These are phyloP conservation scores for Rhytidhysteron rufulum DNA, from an alignment of 2,329 filamentous ascomycete species.

Conservation along the genomic window DNA sequence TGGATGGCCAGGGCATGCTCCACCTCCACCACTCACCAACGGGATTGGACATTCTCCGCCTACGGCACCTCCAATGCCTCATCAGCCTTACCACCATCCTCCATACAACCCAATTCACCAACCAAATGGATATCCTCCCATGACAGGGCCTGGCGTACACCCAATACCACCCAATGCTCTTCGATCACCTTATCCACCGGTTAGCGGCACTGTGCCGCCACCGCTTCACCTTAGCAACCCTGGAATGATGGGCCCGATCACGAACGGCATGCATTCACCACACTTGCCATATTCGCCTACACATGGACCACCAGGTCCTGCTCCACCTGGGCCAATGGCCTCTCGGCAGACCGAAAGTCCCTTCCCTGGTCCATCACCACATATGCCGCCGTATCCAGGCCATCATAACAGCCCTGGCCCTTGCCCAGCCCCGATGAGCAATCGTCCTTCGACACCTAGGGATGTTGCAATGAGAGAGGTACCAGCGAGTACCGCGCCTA, in stretches of 20 bases:
- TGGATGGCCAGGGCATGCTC: constrained; percentile 25
- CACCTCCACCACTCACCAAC: constrained; percentile 19
- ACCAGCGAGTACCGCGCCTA: constrained; percentile 16
- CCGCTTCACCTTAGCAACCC: constrained; percentile 31
- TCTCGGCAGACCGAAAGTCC: constrained; percentile 34
- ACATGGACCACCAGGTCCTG: constrained; percentile 12
- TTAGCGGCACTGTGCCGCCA: constrained; percentile 21
- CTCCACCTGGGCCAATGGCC: constrained; percentile 23
- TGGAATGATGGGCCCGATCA: constrained; percentile 18
- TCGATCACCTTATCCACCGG: constrained; percentile 25
- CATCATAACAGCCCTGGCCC: constrained; percentile 31
- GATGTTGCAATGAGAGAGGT: constrained; percentile 32
- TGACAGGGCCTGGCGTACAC: constrained; percentile 25
- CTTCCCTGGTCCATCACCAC: constrained; percentile 22
- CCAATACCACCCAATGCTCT: constrained; percentile 24
- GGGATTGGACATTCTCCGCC: constrained; percentile 26
- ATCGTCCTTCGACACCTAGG: constrained; percentile 30
- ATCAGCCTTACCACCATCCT: constrained; percentile 25
- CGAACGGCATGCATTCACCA: constrained; percentile 37
- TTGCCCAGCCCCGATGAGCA: constrained; percentile 12
- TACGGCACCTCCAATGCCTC: constrained; percentile 16
- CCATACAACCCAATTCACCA: constrained; percentile 25
- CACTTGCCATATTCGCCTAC: constrained; percentile 35
- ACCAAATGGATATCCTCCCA: constrained; percentile 31
- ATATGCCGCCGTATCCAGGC: constrained; percentile 22